A percentile compares a stretch with the other conserved stretches of the same genome.
phyloP scores from a whole-genome alignment of 305 asterid genomes.

The Petunia hybrid region DNA sequence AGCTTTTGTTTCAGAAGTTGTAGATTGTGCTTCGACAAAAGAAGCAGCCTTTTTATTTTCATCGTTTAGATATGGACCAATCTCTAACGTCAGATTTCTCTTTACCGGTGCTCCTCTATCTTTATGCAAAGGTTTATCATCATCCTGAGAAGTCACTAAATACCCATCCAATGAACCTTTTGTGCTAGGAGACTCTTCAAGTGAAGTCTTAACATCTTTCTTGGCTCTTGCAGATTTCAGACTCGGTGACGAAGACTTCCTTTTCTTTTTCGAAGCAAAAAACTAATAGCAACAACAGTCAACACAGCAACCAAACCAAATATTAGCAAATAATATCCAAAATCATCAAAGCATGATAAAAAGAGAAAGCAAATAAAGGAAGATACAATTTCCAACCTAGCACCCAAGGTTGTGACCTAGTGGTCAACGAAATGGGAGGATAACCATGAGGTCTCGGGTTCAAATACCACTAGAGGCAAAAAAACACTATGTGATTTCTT shows the following conservation, averaged over 20 bases:
- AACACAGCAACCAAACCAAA: neutral
- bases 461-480: too few species aligned
- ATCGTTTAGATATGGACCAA: constrained; percentile 45
- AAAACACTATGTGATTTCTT: too few species aligned
- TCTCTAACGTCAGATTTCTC: constrained; percentile 69
- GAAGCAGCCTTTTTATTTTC: constrained; percentile 43
- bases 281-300: constrained; percentile 56
- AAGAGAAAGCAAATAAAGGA: neutral
- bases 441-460: too few species aligned
- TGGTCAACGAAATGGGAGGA: too few species aligned
- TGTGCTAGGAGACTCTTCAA: constrained; percentile 71
- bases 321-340: neutral
- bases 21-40: constrained; percentile 37
- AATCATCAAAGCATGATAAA: neutral
- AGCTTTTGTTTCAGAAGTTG: constrained; percentile 40
- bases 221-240: constrained; percentile 61
- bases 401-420: too few species aligned
- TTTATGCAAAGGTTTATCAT: constrained; percentile 43
- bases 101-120: constrained; percentile 45
- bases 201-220: constrained; percentile 59
- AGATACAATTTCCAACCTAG: neutral
- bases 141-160: constrained; percentile 64
- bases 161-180: constrained; percentile 71
- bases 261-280: constrained; percentile 85
- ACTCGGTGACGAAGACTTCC: constrained; percentile 72